These are phyloP conservation scores for Crithidia bombi DNA, from an alignment of 208 protist genomes.

Conservation along the genomic window DNA sequence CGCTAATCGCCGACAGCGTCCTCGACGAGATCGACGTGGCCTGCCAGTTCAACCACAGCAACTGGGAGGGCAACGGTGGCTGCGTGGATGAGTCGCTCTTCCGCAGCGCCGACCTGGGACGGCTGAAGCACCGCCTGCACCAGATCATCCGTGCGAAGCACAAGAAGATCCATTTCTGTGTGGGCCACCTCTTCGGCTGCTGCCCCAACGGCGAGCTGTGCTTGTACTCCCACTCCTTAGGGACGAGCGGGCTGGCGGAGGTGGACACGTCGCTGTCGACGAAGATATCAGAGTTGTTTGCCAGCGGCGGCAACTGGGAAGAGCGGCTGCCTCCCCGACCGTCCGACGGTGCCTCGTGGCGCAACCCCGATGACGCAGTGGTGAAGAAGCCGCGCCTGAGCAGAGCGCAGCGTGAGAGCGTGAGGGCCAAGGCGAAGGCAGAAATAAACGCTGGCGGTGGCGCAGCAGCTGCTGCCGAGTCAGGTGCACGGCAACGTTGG, in stretches of 20 bases:
- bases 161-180: constrained; percentile 70
- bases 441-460: neutral
- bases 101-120: constrained; percentile 47
- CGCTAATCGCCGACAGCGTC: constrained; percentile 84
- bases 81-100: constrained; percentile 56
- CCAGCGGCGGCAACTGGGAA: constrained; percentile 70
- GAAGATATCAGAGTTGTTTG: constrained; percentile 80
- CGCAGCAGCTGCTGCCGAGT: neutral
- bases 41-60: constrained; percentile 91
- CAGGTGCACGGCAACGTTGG: constrained; percentile 11
- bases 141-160: constrained; percentile 59
- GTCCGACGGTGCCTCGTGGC: constrained; percentile 81
- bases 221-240: constrained; percentile 74
- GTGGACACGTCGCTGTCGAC: constrained; percentile 47
- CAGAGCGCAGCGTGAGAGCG: constrained; percentile 22
- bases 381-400: constrained; percentile 42
- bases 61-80: constrained; percentile 71
- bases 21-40: constrained; percentile 91
- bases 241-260: constrained; percentile 43
- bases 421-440: constrained; percentile 6
- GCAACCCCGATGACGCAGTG: constrained; percentile 60
- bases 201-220: constrained; percentile 83
- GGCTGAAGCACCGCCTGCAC: constrained; percentile 76
- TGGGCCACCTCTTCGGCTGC: constrained; percentile 73
- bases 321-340: constrained; percentile 66